Evolutionary conservation across 176 grass and related monocot species (phyloP).

Genomic region (Cenchrus fungigraminus): DNA sequence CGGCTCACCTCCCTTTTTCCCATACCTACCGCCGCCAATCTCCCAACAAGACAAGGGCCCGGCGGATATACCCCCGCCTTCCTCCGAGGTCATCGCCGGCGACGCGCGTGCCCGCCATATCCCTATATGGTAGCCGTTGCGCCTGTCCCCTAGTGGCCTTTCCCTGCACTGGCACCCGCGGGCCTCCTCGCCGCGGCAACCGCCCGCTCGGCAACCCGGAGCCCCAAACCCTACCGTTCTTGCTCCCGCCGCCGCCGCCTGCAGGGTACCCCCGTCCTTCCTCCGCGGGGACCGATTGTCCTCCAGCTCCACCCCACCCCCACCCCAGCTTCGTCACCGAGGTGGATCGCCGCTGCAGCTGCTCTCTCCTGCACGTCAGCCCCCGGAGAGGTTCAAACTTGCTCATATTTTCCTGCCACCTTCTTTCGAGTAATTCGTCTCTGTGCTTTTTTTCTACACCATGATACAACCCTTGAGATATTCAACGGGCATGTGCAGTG

Average conservation of each 20-base stretch:
- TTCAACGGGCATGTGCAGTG: no score
- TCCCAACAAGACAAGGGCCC: no score
- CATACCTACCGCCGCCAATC: background rate
- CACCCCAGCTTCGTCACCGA: slow-evolving; percentile 40
- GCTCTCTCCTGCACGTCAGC: slow-evolving; percentile 50
- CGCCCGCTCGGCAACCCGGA: background rate
- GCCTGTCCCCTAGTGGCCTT: background rate
- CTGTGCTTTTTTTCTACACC: background rate
- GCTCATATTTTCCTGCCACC: no score
- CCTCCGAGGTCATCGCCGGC: background rate
- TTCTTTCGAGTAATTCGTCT: background rate
- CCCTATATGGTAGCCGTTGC: background rate
- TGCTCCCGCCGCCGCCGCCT: slow-evolving; percentile 12
- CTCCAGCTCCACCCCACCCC: slow-evolving; percentile 17
- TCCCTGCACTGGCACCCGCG: slow-evolving; percentile 3
- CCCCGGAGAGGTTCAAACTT: background rate
- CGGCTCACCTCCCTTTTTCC: background rate
- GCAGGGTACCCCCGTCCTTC: background rate
- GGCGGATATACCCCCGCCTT: background rate
- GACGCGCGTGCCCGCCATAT: background rate
- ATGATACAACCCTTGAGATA: slow-evolving; percentile 39
- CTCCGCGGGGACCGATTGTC: background rate
- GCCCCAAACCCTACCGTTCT: slow-evolving; percentile 40
- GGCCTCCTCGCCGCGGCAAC: background rate
- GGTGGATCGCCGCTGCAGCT: slow-evolving; percentile 46